Base-by-base conservation (phyloP, 495 filamentous ascomycete species). In the Aspergillus kassunensis region DNA sequence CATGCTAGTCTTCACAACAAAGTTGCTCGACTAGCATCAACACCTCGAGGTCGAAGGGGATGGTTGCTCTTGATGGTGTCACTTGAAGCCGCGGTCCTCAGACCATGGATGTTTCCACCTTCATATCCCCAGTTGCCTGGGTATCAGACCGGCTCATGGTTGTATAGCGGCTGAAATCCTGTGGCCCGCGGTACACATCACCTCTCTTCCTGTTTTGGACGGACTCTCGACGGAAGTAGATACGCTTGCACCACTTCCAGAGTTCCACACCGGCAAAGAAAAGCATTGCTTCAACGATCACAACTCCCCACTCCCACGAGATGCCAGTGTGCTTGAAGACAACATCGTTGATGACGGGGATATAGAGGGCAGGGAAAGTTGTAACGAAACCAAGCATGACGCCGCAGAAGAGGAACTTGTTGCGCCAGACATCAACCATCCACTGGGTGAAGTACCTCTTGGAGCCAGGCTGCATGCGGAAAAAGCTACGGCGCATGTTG, bases 281-380 rank as follows among this genome's bases (percentile, higher is more conserved):
- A 9, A 89, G 54, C 5, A 74, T 56, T 1, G 79, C 74, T 42
- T 79, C 80, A 13, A 82, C 65, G 54, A 88, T 64, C 18, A 74
- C 84, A 58, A 88, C 75, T 6, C 68, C 76, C 85, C 86, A 88
- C 64, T 88, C 86, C 86, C 86, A 89, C 21, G 70, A 77, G 50
- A 90, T 88, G 4, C 80, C 73, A n/a, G 65, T 68, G 58, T 89
- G 86, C 60, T 83, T 86, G 69, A 90, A 89, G 18, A 90, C 84
- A 2, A 71, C 66, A 23, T 71, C 69, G 64, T 87, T 90, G 60
- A 90, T 75, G 13, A 81, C 84, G 0, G 85, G 86, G 45, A 89
- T 83, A 56, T 90, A 90, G 0, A 90, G 63, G 11, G 81, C 80
- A 2, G 85, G 87, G 66, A 89, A 89, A 1, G 85, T 75, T 16